A percentile compares a stretch with the other conserved stretches of the same genome.
These are phyloP conservation scores for Tephrocybe sp. DNA, from an alignment of 768 basidiomycete species.

Conservation along the genomic window DNA sequence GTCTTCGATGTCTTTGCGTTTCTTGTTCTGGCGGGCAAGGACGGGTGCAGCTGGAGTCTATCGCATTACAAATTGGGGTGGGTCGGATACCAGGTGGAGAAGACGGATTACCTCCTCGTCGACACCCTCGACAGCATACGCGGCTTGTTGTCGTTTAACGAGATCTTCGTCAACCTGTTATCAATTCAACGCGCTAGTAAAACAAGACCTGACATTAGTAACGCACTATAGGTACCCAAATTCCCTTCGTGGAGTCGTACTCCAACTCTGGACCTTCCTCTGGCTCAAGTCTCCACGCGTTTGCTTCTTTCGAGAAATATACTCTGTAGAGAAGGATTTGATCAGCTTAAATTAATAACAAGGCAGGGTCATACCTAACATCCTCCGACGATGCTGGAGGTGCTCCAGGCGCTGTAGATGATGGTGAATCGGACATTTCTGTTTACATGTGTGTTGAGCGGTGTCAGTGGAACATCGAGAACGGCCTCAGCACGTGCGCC, in stretches of 20 bases:
- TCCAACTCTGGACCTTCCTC: constrained; percentile 91
- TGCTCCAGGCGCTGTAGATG: constrained; percentile 50
- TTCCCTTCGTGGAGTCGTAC: constrained; percentile 71
- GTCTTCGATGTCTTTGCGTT: constrained; percentile 72
- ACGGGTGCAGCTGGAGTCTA: constrained; percentile 89
- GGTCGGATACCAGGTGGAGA: constrained; percentile 2
- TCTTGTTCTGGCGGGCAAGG: constrained; percentile 75
- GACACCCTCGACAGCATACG: constrained; percentile 89
- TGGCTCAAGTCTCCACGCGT: constrained; percentile 87
- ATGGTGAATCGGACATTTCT: constrained; percentile 43
- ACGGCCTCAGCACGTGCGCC: neutral
- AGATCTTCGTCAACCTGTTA: constrained; percentile 83
- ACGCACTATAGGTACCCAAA: constrained; percentile 84
- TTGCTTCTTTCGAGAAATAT: constrained; percentile 70
- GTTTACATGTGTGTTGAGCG: constrained; percentile 42
- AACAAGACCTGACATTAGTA: neutral
- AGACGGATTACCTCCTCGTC: constrained; percentile 78
- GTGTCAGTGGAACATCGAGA: neutral
- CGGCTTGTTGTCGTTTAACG: constrained; percentile 88
- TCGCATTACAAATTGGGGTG: neutral
- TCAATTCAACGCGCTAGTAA: constrained; percentile 8
- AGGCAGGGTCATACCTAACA: constrained; percentile 45
- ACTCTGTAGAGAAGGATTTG: constrained; percentile 40
- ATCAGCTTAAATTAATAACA: constrained; percentile 9
- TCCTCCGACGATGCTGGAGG: constrained; percentile 74